phyloP scores from a whole-genome alignment of 1,284 basidiomycete species.

The Gomphus bonarii region DNA sequence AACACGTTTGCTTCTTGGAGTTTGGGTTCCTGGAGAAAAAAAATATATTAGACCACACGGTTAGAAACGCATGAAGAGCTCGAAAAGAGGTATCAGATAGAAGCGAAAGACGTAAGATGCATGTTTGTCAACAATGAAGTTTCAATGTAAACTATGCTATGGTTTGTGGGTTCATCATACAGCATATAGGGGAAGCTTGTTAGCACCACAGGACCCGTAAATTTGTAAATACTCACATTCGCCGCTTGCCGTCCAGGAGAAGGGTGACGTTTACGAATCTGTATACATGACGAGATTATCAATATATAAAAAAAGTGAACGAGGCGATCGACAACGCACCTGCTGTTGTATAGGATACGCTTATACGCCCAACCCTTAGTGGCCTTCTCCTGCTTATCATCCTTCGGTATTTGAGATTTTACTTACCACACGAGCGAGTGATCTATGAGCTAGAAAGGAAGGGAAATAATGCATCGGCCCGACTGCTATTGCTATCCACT shows the following conservation, averaged over 20 bases:
- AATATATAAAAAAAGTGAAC: not conserved
- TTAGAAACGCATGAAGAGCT: constrained; percentile 9
- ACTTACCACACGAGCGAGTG: constrained; percentile 99
- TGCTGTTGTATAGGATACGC: constrained; percentile 88
- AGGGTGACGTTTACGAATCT: constrained; percentile 95
- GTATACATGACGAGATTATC: constrained; percentile 7
- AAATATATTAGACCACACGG: constrained; percentile 3
- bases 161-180: constrained; percentile 54
- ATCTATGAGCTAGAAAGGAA: constrained; percentile 76
- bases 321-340: constrained; percentile 37
- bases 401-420: constrained; percentile 95
- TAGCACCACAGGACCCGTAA: constrained; percentile 7
- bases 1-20: constrained; percentile 59
- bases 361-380: constrained; percentile 97
- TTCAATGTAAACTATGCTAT: constrained; percentile 94
- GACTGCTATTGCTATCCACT: not conserved
- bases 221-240: constrained; percentile 64
- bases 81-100: constrained; percentile 58
- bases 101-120: constrained; percentile 87
- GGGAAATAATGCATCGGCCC: not conserved
- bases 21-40: constrained; percentile 64
- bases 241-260: constrained; percentile 87
- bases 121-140: constrained; percentile 61
- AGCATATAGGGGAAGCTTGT: constrained; percentile 2
- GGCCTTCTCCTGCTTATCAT: constrained; percentile 93